Percentiles rank a stretch among this genome's conserved stretches.
Conservation (phyloP, 768 basidiomycete genomes). For the Leucocoprinus birnbaumii region DNA sequence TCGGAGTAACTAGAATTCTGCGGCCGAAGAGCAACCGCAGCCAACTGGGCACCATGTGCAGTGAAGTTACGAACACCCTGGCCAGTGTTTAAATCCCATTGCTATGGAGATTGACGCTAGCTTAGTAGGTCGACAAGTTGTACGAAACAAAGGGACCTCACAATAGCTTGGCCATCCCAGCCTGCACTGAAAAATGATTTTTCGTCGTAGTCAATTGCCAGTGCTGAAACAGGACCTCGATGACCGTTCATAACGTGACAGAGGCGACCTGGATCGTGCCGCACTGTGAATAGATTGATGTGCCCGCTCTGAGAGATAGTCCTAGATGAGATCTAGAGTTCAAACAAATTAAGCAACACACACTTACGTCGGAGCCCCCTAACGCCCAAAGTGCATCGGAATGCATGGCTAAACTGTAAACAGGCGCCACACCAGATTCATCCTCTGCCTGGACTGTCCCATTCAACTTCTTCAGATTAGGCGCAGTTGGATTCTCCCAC, state of each 20-base stretch:
- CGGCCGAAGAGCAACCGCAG: slow-evolving; percentile 78
- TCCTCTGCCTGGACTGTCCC: slow-evolving; percentile 36
- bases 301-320: slow-evolving; percentile 64
- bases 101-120: slow-evolving; percentile 44
- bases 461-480: slow-evolving; percentile 24
- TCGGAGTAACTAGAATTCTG: slow-evolving; percentile 8
- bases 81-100: slow-evolving; percentile 98
- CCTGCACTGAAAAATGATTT: slow-evolving; percentile 87
- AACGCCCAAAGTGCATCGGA: slow-evolving; percentile 92
- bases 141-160: slow-evolving; percentile 34
- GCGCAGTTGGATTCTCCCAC: slow-evolving; percentile 77
- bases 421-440: slow-evolving; percentile 59
- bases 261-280: slow-evolving; percentile 86
- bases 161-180: slow-evolving; percentile 90
- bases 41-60: slow-evolving; percentile 82
- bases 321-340: slow-evolving; percentile 13
- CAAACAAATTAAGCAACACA: slow-evolving; percentile 12
- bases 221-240: slow-evolving; percentile 78
- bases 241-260: slow-evolving; percentile 75
- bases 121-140: slow-evolving; percentile 10
- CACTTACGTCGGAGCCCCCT: slow-evolving; percentile 79
- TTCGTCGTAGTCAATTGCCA: slow-evolving; percentile 79
- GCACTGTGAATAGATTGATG: slow-evolving; percentile 89
- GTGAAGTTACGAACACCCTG: slow-evolving; percentile 72
- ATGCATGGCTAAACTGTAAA: slow-evolving; percentile 90